Evolutionary conservation across 257 asterid genomes (phyloP).

Genomic region (Scutellaria galericulata): DNA sequence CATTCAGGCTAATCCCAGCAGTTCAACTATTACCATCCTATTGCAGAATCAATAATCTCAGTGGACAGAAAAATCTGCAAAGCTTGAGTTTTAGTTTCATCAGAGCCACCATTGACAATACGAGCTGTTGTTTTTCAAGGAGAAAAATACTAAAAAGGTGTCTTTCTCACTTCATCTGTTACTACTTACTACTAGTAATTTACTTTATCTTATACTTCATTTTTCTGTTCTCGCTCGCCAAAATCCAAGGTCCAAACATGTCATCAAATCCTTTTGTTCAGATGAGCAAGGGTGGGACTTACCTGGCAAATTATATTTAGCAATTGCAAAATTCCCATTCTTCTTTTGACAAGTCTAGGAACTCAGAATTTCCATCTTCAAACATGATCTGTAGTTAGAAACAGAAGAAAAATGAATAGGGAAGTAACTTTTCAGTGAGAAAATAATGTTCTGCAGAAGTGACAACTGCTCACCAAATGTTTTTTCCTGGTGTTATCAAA

Average conservation of each 20-base stretch:
- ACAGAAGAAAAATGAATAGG: constrained; percentile 17
- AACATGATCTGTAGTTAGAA: constrained; percentile 70
- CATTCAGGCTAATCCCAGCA: too few relatives aligned
- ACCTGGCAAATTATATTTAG: constrained; percentile 49
- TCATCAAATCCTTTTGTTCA: neutral
- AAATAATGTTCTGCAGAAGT: constrained; percentile 20
- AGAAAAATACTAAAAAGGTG: neutral
- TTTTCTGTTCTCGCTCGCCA: neutral
- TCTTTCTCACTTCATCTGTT: neutral
- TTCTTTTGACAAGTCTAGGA: constrained; percentile 78
- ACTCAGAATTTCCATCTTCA: constrained; percentile 73
- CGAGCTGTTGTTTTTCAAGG: too few relatives aligned
- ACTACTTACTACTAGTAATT: neutral
- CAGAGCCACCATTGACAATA: neutral
- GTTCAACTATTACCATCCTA: neutral
- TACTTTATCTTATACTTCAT: neutral
- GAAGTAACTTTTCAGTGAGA: neutral
- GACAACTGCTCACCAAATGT: constrained; percentile 71
- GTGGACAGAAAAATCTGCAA: neutral
- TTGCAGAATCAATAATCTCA: neutral
- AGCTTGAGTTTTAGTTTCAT: neutral
- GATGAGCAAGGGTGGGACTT: constrained; percentile 21
- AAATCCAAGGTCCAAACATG: neutral
- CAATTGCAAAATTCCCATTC: constrained; percentile 76
- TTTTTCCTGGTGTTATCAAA: constrained; percentile 64